Conservation (phyloP, 257 asterid genomes). For the Cordia subcordata region DNA sequence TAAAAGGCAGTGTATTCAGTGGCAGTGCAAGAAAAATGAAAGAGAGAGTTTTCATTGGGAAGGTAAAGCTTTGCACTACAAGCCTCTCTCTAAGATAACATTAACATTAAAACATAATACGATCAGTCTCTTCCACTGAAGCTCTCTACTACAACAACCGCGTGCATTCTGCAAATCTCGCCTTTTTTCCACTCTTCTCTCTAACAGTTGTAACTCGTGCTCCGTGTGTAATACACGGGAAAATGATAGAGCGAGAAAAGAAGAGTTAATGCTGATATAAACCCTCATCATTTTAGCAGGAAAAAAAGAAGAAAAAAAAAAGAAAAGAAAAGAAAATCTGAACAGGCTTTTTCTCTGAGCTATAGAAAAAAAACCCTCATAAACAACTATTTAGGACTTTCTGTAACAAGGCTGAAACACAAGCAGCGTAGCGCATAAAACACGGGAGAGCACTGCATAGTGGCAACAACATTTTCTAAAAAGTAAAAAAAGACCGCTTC, state of each 20-base stretch:
- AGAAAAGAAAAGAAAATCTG: no score
- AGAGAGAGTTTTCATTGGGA: slow-evolving; percentile 84
- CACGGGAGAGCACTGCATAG: slow-evolving; percentile 77
- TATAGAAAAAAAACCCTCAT: background rate
- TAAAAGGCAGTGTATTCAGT: slow-evolving; percentile 69
- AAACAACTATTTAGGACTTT: slow-evolving; percentile 44
- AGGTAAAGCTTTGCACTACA: slow-evolving; percentile 52
- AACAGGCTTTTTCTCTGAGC: slow-evolving; percentile 26
- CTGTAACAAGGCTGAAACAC: slow-evolving; percentile 66
- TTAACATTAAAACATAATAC: background rate
- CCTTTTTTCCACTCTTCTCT: slow-evolving; percentile 11
- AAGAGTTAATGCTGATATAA: slow-evolving; percentile 8
- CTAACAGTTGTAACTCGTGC: background rate
- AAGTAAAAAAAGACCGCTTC: background rate
- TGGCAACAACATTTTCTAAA: background rate
- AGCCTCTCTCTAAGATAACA: slow-evolving; percentile 7
- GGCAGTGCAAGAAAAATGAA: slow-evolving; percentile 68
- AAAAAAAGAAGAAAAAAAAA: no score
- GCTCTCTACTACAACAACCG: slow-evolving; percentile 15
- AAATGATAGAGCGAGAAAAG: slow-evolving; percentile 7
- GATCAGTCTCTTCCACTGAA: background rate
- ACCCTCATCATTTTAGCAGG: slow-evolving; percentile 31
- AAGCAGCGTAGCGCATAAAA: slow-evolving; percentile 53
- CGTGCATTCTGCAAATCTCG: slow-evolving; percentile 21
- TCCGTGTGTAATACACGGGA: slow-evolving; percentile 11